phyloP scores from a whole-genome alignment of 106 monocot species.

The Dactylorhiza incarnata region DNA sequence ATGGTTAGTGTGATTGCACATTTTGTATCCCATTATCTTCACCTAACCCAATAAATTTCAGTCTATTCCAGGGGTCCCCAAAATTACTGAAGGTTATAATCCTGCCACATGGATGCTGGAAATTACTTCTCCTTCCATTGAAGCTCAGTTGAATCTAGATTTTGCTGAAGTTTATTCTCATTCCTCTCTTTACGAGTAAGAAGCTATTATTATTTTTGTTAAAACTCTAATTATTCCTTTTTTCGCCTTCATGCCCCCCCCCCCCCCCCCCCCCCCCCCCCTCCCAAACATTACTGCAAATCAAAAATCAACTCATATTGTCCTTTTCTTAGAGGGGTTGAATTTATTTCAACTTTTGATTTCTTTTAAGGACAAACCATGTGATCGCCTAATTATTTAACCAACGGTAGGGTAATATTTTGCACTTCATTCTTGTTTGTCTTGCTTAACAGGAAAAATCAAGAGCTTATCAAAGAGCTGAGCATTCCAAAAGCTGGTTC shows the following conservation, averaged over 20 bases:
- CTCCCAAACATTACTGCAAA: neutral
- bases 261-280: neutral
- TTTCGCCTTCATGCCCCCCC: neutral
- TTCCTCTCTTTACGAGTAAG: conserved; percentile 61
- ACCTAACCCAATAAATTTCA: conserved; percentile 14
- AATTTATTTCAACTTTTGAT: neutral
- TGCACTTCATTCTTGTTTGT: neutral
- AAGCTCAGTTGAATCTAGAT: conserved; percentile 43
- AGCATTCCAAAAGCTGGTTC: conserved; percentile 39
- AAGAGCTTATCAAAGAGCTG: conserved; percentile 52
- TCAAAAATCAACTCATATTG: neutral
- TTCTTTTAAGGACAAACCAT: neutral
- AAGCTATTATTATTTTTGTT: neutral
- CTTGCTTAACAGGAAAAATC: conserved; percentile 45
- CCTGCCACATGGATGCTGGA: conserved; percentile 99
- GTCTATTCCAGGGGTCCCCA: conserved; percentile 71
- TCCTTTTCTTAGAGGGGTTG: neutral
- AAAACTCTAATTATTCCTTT: neutral
- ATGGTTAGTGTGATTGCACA: neutral
- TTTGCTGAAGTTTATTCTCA: conserved; percentile 67
- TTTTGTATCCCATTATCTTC: neutral
- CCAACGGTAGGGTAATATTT: neutral
- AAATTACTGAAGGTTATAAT: conserved; percentile 66
- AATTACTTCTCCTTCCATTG: conserved; percentile 43
- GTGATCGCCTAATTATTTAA: neutral